These are phyloP conservation scores for Pestalotiopsis sp. DNA, from an alignment of 2,329 filamentous ascomycete genomes.

Conservation along the genomic window DNA sequence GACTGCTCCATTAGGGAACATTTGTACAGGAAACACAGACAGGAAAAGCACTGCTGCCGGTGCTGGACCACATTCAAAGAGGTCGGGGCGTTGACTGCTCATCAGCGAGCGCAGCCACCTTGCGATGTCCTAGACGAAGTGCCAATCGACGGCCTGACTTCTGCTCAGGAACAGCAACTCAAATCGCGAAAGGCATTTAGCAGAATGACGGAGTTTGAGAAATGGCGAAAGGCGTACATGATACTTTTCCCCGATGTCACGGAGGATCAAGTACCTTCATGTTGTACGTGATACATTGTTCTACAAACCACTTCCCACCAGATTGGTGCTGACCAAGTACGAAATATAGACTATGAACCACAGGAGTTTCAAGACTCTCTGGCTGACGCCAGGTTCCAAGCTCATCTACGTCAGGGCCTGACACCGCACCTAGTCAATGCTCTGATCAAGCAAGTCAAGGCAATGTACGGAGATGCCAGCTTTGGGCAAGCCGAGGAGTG, in stretches of 20 bases:
- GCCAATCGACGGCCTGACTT: not conserved
- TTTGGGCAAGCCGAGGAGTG: too few relatives aligned
- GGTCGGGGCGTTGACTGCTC: not conserved
- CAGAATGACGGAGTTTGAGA: not conserved
- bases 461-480: too few relatives aligned
- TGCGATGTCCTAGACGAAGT: not conserved
- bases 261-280: not conserved
- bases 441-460: too few relatives aligned
- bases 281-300: not conserved
- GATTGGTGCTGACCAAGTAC: not conserved
- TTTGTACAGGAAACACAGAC: not conserved
- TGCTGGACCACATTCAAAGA: not conserved
- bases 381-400: not conserved
- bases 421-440: too few relatives aligned
- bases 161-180: not conserved
- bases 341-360: not conserved
- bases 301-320: too few relatives aligned
- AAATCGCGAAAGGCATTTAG: not conserved
- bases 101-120: not conserved
- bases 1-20: not conserved
- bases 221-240: not conserved
- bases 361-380: not conserved
- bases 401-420: not conserved
- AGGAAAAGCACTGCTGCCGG: not conserved
- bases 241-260: not conserved